Evolutionary conservation across 1,284 basidiomycete species (phyloP), one percentile per base, ranked within the genome.

Genomic region (Vanrija sp.): DNA sequence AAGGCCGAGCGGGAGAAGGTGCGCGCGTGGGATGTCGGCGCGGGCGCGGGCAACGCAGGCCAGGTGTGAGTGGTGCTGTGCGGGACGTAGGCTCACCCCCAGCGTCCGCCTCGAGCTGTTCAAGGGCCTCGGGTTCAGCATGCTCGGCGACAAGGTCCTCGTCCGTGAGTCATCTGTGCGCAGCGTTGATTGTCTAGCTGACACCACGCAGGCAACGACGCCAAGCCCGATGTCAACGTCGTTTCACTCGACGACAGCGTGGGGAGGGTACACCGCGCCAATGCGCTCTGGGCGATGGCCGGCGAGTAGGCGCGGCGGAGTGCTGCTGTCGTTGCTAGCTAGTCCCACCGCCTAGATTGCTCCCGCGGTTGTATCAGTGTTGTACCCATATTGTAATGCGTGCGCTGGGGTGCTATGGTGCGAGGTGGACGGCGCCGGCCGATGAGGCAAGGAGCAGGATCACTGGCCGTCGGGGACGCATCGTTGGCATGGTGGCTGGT

Each of bases 221-320:
- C 55, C 14, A 67, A 65, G 43, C 59, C 64, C 19, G 74, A 76
- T 50, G 58, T 74, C 2, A 67, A 71, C 57, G 56, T 65, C 5
- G 56, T 73, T 6, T 43, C 64, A 0, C 58, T 72, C 47, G 67
- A 68, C 39, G 63, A 58, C 26, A 57, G 63, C 10, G 53, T 65
- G 9, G 61, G 68, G 43, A 64, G 64, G 49, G 67, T 65, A n/a
- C 60, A 66, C 34, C 62, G 58, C 15, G 72, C 74, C 4, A 74
- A 74, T 55, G 39, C 63, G 25, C 63, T 73, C 10, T 76, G 74
- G 74, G 67, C 62, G 34, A 47, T 69, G 44, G 71, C 72, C 5
- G 34, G 34, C 9, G 71, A 71, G 10, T 68, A 59, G 54, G 49
- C 38, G n/a, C 39, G 5, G 7, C 16, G 10, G 39, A 15, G 10